Percentiles rank a stretch among this genome's conserved stretches.
phyloP scores from a whole-genome alignment of 495 filamentous ascomycete species.

The Beverwykella pulmonaria region DNA sequence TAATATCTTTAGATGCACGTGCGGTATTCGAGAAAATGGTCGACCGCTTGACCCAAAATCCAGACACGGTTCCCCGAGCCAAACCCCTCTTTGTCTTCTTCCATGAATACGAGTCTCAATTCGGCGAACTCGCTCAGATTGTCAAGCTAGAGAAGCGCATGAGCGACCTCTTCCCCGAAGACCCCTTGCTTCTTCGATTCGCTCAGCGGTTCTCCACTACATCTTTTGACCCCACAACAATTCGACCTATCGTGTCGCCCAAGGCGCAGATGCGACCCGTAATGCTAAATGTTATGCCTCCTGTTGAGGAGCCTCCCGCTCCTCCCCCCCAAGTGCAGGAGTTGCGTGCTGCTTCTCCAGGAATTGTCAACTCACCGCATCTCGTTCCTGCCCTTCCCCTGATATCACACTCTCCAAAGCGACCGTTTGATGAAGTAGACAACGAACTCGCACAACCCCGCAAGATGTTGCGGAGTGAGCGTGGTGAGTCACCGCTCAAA shows the following conservation, averaged over 20 bases:
- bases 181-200: constrained; percentile 75
- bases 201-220: constrained; percentile 69
- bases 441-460: constrained; percentile 67
- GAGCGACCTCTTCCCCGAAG: constrained; percentile 86
- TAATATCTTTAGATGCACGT: constrained; percentile 69
- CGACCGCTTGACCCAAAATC: constrained; percentile 70
- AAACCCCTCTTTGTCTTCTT: constrained; percentile 87
- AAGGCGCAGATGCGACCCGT: constrained; percentile 71
- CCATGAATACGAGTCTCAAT: constrained; percentile 91
- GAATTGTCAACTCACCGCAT: constrained; percentile 49
- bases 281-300: constrained; percentile 49
- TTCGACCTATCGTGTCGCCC: constrained; percentile 81
- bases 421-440: constrained; percentile 72
- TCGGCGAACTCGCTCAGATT: constrained; percentile 86
- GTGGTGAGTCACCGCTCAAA: constrained; percentile 86
- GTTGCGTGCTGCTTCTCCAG: constrained; percentile 6
- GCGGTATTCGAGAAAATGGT: constrained; percentile 94
- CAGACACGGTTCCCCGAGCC: constrained; percentile 69
- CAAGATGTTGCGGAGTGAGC: constrained; percentile 77
- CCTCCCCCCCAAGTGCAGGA: constrained; percentile 8
- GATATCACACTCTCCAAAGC: constrained; percentile 72
- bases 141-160: constrained; percentile 89
- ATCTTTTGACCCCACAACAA: constrained; percentile 72
- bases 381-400: constrained; percentile 55
- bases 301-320: constrained; percentile 49